Percentiles rank a stretch among this genome's conserved stretches.
Evolutionary conservation across 345 rosid species (phyloP).

Genomic region (Eutrema yunnanense): DNA sequence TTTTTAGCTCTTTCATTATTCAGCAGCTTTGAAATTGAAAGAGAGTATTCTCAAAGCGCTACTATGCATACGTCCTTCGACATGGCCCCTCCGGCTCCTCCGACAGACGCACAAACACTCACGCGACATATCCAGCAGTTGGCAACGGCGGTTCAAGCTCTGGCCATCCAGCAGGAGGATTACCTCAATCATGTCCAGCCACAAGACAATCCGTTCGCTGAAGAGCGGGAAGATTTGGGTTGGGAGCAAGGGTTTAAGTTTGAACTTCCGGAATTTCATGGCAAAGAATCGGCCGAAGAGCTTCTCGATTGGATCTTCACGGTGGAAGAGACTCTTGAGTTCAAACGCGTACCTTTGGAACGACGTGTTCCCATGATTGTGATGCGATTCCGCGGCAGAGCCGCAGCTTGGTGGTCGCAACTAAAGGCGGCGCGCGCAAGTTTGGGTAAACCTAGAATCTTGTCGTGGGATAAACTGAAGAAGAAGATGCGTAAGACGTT

Average conservation of each 20-base stretch:
- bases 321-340: background rate
- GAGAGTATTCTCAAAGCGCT: too few species aligned
- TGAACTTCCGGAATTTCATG: background rate
- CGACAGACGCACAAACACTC: too few species aligned
- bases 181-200: too few species aligned
- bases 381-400: background rate
- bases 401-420: background rate
- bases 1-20: too few species aligned
- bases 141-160: too few species aligned
- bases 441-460: background rate
- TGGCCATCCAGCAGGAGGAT: too few species aligned
- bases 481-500: background rate
- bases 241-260: background rate
- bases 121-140: too few species aligned
- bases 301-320: background rate
- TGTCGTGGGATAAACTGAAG: background rate
- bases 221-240: too few species aligned
- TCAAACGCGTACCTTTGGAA: background rate
- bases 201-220: too few species aligned
- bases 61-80: too few species aligned
- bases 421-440: background rate
- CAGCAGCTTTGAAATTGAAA: too few species aligned
- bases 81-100: too few species aligned
- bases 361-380: background rate
- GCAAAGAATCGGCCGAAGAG: background rate